phyloP scores from a whole-genome alignment of 768 basidiomycete species.

The Dioszegia hungarica region DNA sequence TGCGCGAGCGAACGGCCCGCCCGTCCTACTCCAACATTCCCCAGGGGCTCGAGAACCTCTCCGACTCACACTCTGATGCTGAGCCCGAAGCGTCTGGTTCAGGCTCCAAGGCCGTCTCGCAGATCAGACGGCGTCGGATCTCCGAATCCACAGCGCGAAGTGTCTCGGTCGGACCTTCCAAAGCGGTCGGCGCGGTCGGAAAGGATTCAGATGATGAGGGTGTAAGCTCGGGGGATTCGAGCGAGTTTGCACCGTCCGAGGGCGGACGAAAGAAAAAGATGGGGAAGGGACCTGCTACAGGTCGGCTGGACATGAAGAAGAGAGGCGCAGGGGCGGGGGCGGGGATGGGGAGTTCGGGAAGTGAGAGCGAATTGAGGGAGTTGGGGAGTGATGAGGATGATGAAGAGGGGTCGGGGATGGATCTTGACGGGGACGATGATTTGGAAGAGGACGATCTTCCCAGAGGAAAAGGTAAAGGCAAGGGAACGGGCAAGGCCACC shows the following conservation, averaged over 20 bases:
- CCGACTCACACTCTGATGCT: not conserved
- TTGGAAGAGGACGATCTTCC: not conserved
- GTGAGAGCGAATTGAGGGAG: conserved; percentile 6
- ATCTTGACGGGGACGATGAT: conserved; percentile 11
- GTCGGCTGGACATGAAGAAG: not conserved
- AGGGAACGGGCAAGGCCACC: no score
- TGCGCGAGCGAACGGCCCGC: conserved; percentile 19
- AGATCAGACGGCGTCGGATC: no score
- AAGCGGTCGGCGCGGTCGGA: no score
- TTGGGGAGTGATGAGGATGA: conserved; percentile 12
- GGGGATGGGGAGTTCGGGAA: not conserved
- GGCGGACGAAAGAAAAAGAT: conserved; percentile 6
- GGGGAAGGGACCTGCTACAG: conserved; percentile 1
- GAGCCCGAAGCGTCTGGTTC: not conserved
- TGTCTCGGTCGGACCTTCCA: no score
- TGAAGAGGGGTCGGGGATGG: conserved; percentile 8
- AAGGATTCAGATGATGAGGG: not conserved
- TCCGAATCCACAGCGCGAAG: no score
- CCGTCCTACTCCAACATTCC: conserved; percentile 15
- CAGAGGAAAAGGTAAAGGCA: not conserved
- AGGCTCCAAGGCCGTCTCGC: not conserved
- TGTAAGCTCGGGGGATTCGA: conserved; percentile 15
- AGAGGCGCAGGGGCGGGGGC: not conserved
- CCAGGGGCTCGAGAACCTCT: conserved; percentile 15
- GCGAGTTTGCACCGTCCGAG: conserved; percentile 11